Conservation (phyloP, 257 asterid species). For the Leonotis leonurus region DNA sequence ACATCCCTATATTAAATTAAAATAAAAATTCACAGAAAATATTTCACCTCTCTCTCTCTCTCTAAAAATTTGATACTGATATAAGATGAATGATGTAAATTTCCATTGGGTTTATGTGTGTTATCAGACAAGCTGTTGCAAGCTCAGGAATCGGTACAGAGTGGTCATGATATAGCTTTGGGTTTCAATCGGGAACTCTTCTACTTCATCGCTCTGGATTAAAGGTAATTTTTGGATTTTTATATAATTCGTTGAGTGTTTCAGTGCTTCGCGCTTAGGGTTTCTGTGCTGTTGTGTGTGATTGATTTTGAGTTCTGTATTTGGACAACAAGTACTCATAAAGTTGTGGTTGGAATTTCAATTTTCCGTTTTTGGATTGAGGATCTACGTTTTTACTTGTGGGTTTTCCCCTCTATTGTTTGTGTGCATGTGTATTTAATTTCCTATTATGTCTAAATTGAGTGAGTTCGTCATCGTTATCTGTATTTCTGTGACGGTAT, state of each 20-base stretch:
- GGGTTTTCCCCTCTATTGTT: background rate
- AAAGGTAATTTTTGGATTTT: conserved; percentile 16
- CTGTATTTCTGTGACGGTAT: background rate
- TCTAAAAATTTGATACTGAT: background rate
- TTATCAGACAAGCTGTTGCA: conserved; percentile 10
- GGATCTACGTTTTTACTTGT: background rate
- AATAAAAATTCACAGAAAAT: background rate
- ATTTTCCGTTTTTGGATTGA: background rate
- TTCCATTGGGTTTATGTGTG: conserved; percentile 12
- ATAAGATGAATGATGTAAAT: background rate
- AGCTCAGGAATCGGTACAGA: conserved; percentile 14
- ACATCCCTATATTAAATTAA: conserved; percentile 4
- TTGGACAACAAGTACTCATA: background rate
- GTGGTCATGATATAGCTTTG: conserved; percentile 17
- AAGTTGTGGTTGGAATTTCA: background rate
- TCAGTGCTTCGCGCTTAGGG: conserved; percentile 15
- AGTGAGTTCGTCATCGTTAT: background rate
- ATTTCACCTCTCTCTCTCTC: background rate
- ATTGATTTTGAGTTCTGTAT: background rate
- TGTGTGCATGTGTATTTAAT: background rate
- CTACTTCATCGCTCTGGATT: conserved; percentile 8
- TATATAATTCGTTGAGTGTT: background rate
- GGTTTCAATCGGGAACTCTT: background rate
- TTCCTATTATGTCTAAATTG: background rate
- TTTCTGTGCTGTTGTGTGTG: conserved; percentile 1